These are phyloP conservation scores for Nigrospora sphaerica DNA, from an alignment of 2,329 filamentous ascomycete genomes.

Conservation along the genomic window DNA sequence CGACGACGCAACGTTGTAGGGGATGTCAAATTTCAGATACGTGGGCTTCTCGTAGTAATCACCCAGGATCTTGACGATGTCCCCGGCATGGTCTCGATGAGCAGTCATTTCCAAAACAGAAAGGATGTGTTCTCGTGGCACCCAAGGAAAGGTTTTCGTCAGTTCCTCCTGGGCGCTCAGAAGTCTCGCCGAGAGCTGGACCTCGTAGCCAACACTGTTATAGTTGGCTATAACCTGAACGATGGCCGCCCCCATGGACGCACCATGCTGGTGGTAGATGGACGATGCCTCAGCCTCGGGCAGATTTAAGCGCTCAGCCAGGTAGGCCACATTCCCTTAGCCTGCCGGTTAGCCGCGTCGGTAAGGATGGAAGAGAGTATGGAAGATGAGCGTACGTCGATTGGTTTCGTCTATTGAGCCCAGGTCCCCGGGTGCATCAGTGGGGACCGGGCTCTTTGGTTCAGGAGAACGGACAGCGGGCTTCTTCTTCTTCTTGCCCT, in stretches of 20 bases:
- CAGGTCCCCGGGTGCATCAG: constrained; percentile 5
- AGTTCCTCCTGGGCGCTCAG: constrained; percentile 23
- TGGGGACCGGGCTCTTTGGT: background rate
- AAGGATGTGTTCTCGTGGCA: constrained; percentile 34
- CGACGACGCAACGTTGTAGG: constrained; percentile 18
- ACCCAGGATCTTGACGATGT: constrained; percentile 33
- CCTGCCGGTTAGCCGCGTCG: background rate
- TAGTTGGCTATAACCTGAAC: constrained; percentile 36
- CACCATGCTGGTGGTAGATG: constrained; percentile 30
- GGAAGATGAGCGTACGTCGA: constrained; percentile 11
- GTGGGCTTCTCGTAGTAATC: constrained; percentile 33
- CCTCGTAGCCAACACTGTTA: constrained; percentile 27
- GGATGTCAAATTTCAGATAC: constrained; percentile 21
- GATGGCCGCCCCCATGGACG: constrained; percentile 31
- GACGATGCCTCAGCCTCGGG: constrained; percentile 31
- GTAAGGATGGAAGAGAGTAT: too few species aligned
- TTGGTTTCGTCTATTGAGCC: constrained; percentile 5
- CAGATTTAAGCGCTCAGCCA: constrained; percentile 35
- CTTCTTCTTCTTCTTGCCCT: constrained; percentile 32
- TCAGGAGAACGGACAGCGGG: constrained; percentile 12
- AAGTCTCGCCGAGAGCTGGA: constrained; percentile 13
- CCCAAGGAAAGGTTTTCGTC: constrained; percentile 28
- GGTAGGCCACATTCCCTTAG: constrained; percentile 33
- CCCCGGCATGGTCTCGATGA: constrained; percentile 17
- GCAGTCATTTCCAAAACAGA: constrained; percentile 31